Evolutionary conservation across 2,329 filamentous ascomycete species (phyloP).

Genomic region (Paracoccidioides lutzii): DNA sequence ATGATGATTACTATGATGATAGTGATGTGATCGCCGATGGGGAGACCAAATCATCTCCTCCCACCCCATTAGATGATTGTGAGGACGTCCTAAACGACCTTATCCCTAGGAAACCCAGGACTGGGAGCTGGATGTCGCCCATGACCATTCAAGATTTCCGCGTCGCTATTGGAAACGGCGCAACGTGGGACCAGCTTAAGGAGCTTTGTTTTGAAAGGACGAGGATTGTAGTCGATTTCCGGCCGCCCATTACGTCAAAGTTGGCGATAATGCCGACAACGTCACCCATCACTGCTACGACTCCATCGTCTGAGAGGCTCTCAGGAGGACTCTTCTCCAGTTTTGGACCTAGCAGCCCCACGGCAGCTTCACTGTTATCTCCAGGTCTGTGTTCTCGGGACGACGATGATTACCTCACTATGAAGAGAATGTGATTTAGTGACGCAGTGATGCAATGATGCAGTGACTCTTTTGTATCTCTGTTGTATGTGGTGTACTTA

Average conservation of each 20-base stretch:
- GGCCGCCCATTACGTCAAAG: not conserved
- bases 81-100: not conserved
- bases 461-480: no score
- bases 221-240: not conserved
- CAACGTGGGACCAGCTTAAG: conserved; percentile 1
- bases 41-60: not conserved
- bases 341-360: not conserved
- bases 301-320: not conserved
- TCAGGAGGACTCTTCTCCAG: not conserved
- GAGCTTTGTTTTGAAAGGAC: not conserved
- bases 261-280: not conserved
- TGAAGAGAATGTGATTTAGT: not conserved
- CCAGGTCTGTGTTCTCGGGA: not conserved
- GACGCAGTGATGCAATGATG: not conserved
- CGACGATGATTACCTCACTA: not conserved
- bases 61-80: not conserved
- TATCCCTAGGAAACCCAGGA: not conserved
- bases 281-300: not conserved
- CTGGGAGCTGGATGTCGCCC: not conserved
- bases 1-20: not conserved
- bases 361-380: not conserved
- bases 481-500: not conserved
- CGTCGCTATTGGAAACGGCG: not conserved
- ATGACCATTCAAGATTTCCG: conserved; percentile 6
- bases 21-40: not conserved